These are phyloP conservation scores for Puccinia triticina DNA, from an alignment of 1,284 basidiomycete genomes.

Conservation along the genomic window DNA sequence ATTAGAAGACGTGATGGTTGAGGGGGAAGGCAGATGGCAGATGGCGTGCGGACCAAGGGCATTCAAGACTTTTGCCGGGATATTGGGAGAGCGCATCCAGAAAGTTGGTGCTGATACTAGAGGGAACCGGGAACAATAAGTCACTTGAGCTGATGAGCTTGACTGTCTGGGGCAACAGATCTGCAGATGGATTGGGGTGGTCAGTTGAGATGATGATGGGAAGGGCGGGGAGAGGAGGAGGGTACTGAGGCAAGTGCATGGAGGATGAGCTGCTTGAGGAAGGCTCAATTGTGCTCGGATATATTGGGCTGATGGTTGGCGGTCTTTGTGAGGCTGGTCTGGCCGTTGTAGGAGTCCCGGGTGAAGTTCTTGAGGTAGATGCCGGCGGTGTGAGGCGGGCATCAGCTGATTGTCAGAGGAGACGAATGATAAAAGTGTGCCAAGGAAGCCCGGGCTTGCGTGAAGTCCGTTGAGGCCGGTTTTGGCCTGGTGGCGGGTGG, in stretches of 20 bases:
- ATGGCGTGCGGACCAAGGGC: too few species aligned
- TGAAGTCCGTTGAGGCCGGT: slow-evolving; percentile 6
- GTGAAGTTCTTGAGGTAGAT: slow-evolving; percentile 45
- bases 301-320: background rate
- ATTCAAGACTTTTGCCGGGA: too few species aligned
- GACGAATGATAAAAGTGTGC: slow-evolving; percentile 18
- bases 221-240: slow-evolving; percentile 27
- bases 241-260: background rate
- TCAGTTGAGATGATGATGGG: slow-evolving; percentile 28
- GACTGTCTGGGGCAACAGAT: slow-evolving; percentile 27
- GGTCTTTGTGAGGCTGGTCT: too few species aligned
- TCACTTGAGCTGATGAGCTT: slow-evolving; percentile 24
- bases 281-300: slow-evolving; percentile 15
- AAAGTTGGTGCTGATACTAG: too few species aligned
- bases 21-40: too few species aligned
- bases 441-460: background rate
- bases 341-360: background rate
- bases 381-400: slow-evolving; percentile 21
- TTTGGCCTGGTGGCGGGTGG: slow-evolving; percentile 9
- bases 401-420: background rate
- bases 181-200: slow-evolving; percentile 34
- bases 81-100: too few species aligned
- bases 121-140: too few species aligned
- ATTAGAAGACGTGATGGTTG: too few species aligned
- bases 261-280: slow-evolving; percentile 30